A percentile compares a stretch with the other conserved stretches of the same genome.
Evolutionary conservation across 805 yeast species (phyloP).

Genomic region (Metschnikowia reukaufii): DNA sequence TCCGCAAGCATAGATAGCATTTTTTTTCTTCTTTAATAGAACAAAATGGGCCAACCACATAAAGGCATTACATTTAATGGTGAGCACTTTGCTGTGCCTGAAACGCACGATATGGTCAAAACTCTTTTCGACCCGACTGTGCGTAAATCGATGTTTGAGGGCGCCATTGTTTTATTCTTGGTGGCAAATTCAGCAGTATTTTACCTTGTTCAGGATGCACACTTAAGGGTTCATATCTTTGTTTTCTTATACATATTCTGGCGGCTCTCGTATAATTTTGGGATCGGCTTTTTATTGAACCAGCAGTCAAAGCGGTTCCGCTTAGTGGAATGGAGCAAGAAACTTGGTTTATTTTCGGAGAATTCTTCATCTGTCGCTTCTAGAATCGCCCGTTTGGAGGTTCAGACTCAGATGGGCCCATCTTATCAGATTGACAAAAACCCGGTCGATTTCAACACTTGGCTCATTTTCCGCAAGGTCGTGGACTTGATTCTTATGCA

Average conservation of each 20-base stretch:
- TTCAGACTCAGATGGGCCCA: conserved; percentile 41
- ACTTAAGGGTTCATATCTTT: conserved; percentile 38
- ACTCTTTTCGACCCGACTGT: conserved; percentile 76
- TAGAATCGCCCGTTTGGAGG: conserved; percentile 34
- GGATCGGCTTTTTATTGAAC: conserved; percentile 70
- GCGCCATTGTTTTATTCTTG: conserved; percentile 49
- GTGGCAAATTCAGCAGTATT: conserved; percentile 35
- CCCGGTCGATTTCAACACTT: conserved; percentile 78
- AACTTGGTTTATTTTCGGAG: conserved; percentile 43
- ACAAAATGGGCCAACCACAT: conserved; percentile 7
- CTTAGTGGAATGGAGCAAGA: conserved; percentile 53
- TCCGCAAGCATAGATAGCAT: not conserved
- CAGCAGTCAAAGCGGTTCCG: conserved; percentile 61
- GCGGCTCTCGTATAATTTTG: conserved; percentile 74
- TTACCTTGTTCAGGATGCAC: conserved; percentile 25
- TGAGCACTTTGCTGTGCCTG: conserved; percentile 50
- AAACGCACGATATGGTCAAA: conserved; percentile 81
- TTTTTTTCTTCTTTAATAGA: not conserved
- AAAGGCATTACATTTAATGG: conserved; percentile 47
- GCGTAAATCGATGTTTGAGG: conserved; percentile 64
- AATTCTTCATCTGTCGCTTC: conserved; percentile 36
- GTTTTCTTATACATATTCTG: conserved; percentile 64
- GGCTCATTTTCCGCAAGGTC: conserved; percentile 76
- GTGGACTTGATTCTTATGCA: conserved; percentile 84
- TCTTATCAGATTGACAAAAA: conserved; percentile 28